These are phyloP conservation scores for Chaetomium fimeti DNA, from an alignment of 495 filamentous ascomycete genomes.

Conservation along the genomic window DNA sequence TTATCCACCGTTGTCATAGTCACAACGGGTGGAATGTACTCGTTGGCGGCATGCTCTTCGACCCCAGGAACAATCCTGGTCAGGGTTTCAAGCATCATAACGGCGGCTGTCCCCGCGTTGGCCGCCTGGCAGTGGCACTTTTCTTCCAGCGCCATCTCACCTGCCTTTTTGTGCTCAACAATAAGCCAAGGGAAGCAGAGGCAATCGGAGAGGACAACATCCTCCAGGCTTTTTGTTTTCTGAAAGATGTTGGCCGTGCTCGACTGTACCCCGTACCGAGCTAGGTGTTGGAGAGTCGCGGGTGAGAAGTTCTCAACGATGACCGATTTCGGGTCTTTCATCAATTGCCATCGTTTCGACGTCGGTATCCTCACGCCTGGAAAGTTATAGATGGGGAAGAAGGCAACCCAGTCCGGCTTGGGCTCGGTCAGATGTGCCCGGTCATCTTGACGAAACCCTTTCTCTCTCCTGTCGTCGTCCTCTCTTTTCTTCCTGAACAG, in stretches of 20 bases:
- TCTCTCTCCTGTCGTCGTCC: not conserved
- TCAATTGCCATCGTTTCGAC: not conserved
- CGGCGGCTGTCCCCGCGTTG: conserved; percentile 13
- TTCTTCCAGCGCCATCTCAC: not conserved
- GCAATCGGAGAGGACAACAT: not conserved
- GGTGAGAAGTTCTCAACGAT: not conserved
- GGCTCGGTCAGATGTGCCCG: not conserved
- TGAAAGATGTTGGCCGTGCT: not conserved
- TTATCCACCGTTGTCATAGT: conserved; percentile 9
- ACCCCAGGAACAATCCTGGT: not conserved
- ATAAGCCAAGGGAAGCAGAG: conserved; percentile 17
- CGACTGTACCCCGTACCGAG: not conserved
- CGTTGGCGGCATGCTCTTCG: not conserved
- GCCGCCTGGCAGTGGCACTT: conserved; percentile 9
- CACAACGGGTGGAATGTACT: conserved; percentile 12
- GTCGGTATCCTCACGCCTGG: not conserved
- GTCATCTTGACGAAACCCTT: not conserved
- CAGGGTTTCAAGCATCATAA: conserved; percentile 16
- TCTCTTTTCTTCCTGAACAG: not conserved
- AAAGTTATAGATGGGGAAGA: not conserved
- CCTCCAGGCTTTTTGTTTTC: too few species aligned
- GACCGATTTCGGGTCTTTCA: too few species aligned
- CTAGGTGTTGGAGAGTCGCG: conserved; percentile 3
- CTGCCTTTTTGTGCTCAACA: conserved; percentile 7
- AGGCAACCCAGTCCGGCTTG: conserved; percentile 7